phyloP scores from a whole-genome alignment of 805 yeast genomes.

The Lachancea fermentati region DNA sequence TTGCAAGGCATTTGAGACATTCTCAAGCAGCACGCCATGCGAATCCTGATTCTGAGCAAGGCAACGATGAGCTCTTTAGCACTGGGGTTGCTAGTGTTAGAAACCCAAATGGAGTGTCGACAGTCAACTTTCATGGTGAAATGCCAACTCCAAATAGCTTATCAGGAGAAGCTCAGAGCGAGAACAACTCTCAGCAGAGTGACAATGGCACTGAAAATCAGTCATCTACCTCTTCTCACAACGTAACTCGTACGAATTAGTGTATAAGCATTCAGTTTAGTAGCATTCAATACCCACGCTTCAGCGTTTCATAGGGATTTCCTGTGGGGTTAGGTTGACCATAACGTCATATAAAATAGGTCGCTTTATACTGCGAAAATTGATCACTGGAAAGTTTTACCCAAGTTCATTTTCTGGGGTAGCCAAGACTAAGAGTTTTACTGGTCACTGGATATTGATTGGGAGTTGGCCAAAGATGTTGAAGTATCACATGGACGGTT shows the following conservation, averaged over 20 bases:
- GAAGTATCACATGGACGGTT: conserved; percentile 67
- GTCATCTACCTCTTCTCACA: background rate
- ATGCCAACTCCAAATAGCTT: conserved; percentile 5
- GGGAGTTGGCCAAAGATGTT: conserved; percentile 43
- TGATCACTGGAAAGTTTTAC: too few species aligned
- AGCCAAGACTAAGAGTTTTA: background rate
- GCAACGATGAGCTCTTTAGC: conserved; percentile 16
- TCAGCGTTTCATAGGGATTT: too few species aligned
- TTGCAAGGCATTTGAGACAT: conserved; percentile 3
- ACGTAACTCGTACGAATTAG: background rate
- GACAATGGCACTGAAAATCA: background rate
- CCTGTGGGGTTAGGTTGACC: too few species aligned
- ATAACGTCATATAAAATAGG: too few species aligned
- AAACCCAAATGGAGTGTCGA: conserved; percentile 26
- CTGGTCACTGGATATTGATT: too few species aligned
- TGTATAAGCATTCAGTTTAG: background rate
- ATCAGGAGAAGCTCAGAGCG: background rate
- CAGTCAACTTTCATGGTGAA: conserved; percentile 11
- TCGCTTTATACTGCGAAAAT: background rate
- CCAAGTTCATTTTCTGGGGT: background rate
- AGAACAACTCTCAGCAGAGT: background rate
- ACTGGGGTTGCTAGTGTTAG: conserved; percentile 33
- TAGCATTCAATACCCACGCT: background rate
- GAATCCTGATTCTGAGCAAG: background rate
- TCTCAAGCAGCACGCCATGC: background rate